Evolutionary conservation across 1,284 basidiomycete species (phyloP), one percentile per base, ranked within the genome.

Genomic region (Ustilago trichophora): DNA sequence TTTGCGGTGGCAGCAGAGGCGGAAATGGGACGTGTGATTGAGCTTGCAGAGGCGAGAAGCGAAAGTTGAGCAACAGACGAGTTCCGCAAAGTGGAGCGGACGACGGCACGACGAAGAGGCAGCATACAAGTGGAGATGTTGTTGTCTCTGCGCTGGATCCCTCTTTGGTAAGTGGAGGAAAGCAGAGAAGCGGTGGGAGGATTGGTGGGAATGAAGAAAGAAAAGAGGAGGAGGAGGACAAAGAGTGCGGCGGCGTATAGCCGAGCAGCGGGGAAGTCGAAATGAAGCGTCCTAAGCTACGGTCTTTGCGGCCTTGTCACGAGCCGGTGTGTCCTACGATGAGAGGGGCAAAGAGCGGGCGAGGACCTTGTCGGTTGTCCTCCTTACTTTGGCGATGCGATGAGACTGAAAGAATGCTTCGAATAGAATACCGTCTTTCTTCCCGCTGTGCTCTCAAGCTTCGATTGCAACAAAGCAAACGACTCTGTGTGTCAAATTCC

Each of bases 111-210:
- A 26, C 57, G 57, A 48, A 67, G 45, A n/a, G 64, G 56, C 52
- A 67, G 64, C 64, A 67, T 67, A 37, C 57, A 67, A 44, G 35
- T 34, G 33, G 54, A 37, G 37, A 29, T n/a, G 25, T 16, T n/a
- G 44, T 53, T 43, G 60, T 64, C 60, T 53, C 44, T 45, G 32
- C 21, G 34, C 54, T 53, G 54, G 25, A 26, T 53, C 34, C 54
- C 60, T 41, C 54, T 51, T 24, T 19, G n/a, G 35, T n/a, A 35
- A 35, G 49, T 57, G 45, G 54, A 64, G 48, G 49, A 44, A 43
- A 52, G 53, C 59, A 56, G 53, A 43, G 45, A 53, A 40, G 46
- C 50, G 46, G 50, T 32, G 31, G 47, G 43, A 43, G 31, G 53
- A 31, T 64, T 25, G 54, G 24, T 49, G 44, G 60, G 49, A 10